These are phyloP conservation scores for Garcia nutans DNA, from an alignment of 345 rosid genomes.

Conservation along the genomic window DNA sequence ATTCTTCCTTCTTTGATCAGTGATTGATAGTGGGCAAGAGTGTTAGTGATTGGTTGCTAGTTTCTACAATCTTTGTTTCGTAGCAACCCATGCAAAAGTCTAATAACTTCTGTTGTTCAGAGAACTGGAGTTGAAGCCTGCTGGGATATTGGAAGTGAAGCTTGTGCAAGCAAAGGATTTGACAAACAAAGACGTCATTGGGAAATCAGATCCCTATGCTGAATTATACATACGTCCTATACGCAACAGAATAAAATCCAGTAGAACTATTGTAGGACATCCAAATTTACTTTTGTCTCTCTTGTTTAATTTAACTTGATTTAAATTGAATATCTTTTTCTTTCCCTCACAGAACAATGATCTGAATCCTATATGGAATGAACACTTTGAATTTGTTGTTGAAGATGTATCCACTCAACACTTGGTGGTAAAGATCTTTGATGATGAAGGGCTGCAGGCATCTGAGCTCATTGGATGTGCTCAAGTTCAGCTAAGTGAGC, in stretches of 20 bases:
- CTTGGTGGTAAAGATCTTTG: constrained; percentile 79
- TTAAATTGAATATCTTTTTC: constrained; percentile 17
- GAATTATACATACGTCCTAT: constrained; percentile 75
- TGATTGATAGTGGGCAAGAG: not conserved
- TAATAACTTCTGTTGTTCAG: constrained; percentile 46
- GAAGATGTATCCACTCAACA: constrained; percentile 94
- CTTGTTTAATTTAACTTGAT: constrained; percentile 10
- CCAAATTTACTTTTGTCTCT: constrained; percentile 3
- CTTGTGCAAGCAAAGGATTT: constrained; percentile 93
- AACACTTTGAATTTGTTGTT: constrained; percentile 82
- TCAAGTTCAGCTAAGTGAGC: constrained; percentile 68
- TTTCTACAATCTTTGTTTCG: not conserved
- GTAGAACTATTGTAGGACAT: constrained; percentile 75
- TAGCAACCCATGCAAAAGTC: constrained; percentile 5
- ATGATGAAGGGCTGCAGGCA: constrained; percentile 92
- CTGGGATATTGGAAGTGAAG: constrained; percentile 89
- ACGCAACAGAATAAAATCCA: constrained; percentile 67
- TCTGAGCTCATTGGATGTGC: constrained; percentile 89
- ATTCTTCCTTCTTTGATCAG: constrained; percentile 1
- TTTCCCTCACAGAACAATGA: constrained; percentile 70
- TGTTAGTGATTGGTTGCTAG: constrained; percentile 6
- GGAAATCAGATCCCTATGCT: constrained; percentile 98
- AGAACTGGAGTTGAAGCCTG: constrained; percentile 90
- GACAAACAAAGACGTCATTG: constrained; percentile 91
- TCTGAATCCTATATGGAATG: constrained; percentile 97